phyloP scores from a whole-genome alignment of 257 asterid species.

The Fraxinus pennsylvanica region DNA sequence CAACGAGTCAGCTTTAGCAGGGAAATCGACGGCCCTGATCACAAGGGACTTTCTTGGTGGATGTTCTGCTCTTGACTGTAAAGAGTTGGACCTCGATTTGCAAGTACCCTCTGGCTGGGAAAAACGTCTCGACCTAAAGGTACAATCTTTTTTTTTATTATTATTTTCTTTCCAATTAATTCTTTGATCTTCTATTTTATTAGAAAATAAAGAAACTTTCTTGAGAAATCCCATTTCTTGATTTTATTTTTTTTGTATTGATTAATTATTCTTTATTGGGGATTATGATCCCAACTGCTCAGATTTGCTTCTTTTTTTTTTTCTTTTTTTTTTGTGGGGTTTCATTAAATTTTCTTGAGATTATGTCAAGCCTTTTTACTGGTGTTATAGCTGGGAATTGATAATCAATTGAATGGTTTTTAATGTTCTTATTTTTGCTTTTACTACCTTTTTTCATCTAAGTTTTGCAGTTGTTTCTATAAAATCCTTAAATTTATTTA shows the following conservation, averaged over 20 bases:
- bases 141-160: slow-evolving; percentile 10
- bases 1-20: slow-evolving; percentile 32
- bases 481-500: slow-evolving; percentile 3
- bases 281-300: background rate
- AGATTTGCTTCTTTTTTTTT: background rate
- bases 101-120: slow-evolving; percentile 97
- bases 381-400: background rate
- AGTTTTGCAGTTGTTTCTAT: background rate
- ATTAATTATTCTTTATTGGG: background rate
- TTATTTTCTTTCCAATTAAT: too few species aligned
- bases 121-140: slow-evolving; percentile 85
- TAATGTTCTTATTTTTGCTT: background rate
- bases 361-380: background rate
- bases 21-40: slow-evolving; percentile 61
- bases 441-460: background rate
- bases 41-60: slow-evolving; percentile 87
- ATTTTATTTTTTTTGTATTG: background rate
- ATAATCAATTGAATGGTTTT: background rate
- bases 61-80: slow-evolving; percentile 55
- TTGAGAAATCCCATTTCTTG: background rate
- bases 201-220: background rate
- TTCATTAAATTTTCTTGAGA: background rate
- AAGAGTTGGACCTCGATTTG: slow-evolving; percentile 88
- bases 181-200: too few species aligned
- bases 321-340: background rate